Conservation (phyloP, 2,329 filamentous ascomycete species). For the Cercospora nicotianae region DNA sequence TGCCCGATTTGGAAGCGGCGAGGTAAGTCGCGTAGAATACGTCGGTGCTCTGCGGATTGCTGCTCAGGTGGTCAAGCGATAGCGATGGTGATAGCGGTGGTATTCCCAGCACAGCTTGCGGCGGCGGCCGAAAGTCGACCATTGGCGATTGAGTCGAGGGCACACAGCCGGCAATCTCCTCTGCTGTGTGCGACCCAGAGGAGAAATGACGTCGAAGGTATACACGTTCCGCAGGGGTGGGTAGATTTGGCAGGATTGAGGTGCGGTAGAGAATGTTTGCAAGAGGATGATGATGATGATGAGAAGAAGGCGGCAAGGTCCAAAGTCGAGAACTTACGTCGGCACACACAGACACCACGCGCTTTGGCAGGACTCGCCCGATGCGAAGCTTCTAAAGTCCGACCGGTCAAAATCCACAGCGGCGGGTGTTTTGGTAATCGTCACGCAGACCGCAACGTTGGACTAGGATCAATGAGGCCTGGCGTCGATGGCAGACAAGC, state of each 20-base stretch:
- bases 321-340: neutral
- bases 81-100: constrained; percentile 2
- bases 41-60: constrained; percentile 11
- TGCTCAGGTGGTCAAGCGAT: constrained; percentile 8
- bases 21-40: constrained; percentile 35
- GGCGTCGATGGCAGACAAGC: neutral
- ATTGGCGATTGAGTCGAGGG: constrained; percentile 25
- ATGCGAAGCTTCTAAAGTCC: constrained; percentile 4
- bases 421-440: constrained; percentile 4
- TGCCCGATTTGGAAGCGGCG: constrained; percentile 24
- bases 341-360: neutral
- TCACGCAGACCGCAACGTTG: neutral
- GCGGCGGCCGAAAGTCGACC: constrained; percentile 21
- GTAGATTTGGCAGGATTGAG: neutral
- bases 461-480: neutral
- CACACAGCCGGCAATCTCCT: constrained; percentile 15
- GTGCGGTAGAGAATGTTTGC: neutral
- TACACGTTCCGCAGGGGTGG: constrained; percentile 1
- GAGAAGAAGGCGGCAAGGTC: constrained; percentile 4
- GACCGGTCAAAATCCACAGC: constrained; percentile 3
- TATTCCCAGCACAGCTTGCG: constrained; percentile 22
- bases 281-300: neutral
- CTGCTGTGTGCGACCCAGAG: constrained; percentile 7
- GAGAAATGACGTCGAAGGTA: neutral
- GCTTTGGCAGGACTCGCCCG: neutral